A percentile compares a stretch with the other conserved stretches of the same genome.
These are phyloP conservation scores for Cladophialophora yegresii DNA, from an alignment of 2,329 filamentous ascomycete species.

Conservation along the genomic window DNA sequence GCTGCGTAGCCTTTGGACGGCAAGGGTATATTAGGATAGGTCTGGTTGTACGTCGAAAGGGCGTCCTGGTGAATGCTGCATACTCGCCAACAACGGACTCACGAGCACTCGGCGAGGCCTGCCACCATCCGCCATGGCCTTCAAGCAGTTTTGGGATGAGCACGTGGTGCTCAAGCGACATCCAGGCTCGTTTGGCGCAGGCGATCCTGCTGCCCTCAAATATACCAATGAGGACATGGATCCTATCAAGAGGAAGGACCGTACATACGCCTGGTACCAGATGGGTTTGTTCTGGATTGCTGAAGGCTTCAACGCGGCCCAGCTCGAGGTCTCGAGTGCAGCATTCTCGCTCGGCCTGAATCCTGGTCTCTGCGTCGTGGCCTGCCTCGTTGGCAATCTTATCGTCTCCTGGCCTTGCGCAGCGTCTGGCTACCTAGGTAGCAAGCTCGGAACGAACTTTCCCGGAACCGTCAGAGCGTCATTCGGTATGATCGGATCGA, in stretches of 20 bases:
- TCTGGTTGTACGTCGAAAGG: neutral
- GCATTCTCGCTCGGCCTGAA: slow-evolving; percentile 24
- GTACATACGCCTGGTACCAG: slow-evolving; percentile 26
- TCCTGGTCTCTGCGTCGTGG: slow-evolving; percentile 21
- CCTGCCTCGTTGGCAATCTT: slow-evolving; percentile 22
- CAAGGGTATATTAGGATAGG: neutral
- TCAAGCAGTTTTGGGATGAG: slow-evolving; percentile 20
- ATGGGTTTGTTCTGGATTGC: slow-evolving; percentile 28
- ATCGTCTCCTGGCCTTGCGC: slow-evolving; percentile 23
- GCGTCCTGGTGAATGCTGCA: neutral
- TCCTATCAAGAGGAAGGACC: slow-evolving; percentile 23
- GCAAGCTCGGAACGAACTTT: slow-evolving; percentile 22
- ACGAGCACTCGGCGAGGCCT: neutral
- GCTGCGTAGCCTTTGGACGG: neutral
- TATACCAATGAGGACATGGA: slow-evolving; percentile 26
- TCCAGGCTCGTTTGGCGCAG: slow-evolving; percentile 19
- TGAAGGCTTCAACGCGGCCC: slow-evolving; percentile 24
- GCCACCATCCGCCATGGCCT: slow-evolving; percentile 2
- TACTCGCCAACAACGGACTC: neutral
- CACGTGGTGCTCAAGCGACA: slow-evolving; percentile 22
- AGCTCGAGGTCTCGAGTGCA: slow-evolving; percentile 21
- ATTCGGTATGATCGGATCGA: slow-evolving; percentile 19
- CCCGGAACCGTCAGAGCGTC: slow-evolving; percentile 18
- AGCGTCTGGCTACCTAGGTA: slow-evolving; percentile 20
- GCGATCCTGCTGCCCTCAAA: slow-evolving; percentile 8